Evolutionary conservation across 495 filamentous ascomycete species (phyloP).

Genomic region (Podospora fimiseda): DNA sequence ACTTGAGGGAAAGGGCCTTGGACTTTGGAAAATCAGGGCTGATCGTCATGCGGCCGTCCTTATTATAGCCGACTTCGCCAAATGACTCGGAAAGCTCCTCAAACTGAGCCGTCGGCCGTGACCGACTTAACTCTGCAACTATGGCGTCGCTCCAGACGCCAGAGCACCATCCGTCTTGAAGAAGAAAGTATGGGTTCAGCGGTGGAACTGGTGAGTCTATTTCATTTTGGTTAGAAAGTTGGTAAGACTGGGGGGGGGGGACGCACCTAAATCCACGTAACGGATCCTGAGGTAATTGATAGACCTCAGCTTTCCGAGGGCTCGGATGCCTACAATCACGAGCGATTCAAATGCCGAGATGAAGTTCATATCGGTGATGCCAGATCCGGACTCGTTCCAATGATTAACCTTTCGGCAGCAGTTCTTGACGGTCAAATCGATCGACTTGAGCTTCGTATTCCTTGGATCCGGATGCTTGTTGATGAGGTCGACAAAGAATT

Average conservation of each 20-base stretch:
- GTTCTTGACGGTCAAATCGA: conserved; percentile 65
- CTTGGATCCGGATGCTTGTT: conserved; percentile 34
- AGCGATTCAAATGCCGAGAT: conserved; percentile 60
- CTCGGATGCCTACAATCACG: conserved; percentile 52
- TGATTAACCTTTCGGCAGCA: conserved; percentile 52
- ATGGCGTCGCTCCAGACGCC: conserved; percentile 67
- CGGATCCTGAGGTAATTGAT: conserved; percentile 59
- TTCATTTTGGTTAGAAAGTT: too few species aligned
- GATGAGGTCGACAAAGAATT: conserved; percentile 49
- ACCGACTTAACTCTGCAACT: conserved; percentile 45
- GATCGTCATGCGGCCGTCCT: conserved; percentile 45
- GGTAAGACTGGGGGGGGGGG: too few species aligned
- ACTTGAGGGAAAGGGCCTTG: conserved; percentile 38
- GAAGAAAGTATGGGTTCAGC: conserved; percentile 61
- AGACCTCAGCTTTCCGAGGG: conserved; percentile 45
- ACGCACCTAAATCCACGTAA: conserved; percentile 61
- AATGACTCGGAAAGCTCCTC: conserved; percentile 53
- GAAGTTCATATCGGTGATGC: conserved; percentile 62
- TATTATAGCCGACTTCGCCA: conserved; percentile 42
- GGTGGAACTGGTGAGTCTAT: conserved; percentile 50
- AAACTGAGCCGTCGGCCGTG: conserved; percentile 50
- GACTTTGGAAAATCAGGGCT: conserved; percentile 42
- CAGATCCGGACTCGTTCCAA: conserved; percentile 53
- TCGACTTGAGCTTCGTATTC: conserved; percentile 48
- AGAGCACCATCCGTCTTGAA: conserved; percentile 50